Evolutionary conservation across 768 basidiomycete species (phyloP), one percentile per base, ranked within the genome.

Genomic region (Pulveroboletus sp.): DNA sequence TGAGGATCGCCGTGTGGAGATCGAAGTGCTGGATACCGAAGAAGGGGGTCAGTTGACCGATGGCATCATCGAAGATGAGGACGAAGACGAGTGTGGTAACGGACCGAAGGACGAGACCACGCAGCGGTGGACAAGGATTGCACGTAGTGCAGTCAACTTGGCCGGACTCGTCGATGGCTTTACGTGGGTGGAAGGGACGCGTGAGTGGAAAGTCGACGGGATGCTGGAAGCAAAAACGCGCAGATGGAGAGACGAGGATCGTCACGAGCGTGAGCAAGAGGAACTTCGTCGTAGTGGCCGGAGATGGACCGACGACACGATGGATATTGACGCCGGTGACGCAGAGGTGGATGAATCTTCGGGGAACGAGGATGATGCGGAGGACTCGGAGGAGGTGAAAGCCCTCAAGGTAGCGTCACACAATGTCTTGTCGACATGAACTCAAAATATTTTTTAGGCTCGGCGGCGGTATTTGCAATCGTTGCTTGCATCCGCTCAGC

Each of bases 31-130:
- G 40, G 78, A 87, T 44, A 69, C 76, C 45, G 72, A 75, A 10
- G 84, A 89, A 59, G 70, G 64, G 1, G 72, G 69, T 11, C 80
- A 84, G 50, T 60, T 77, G 23, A 81, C 76, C 1, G 90, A 94
- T 58, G 93, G 90, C 3, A 78, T 81, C 52, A 91, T 94, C 50
- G 90, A 92, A 60, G 89, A 90, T 50, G 87, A 85, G 52, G 73
- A 80, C 35, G 80, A 81, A 1, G 79, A 78, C 29, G 73, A 68
- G 14, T 64, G 59, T 19, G 53, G 43, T 17, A 19, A 41, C 14
- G 51, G 49, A 32, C 51, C 31, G 41, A 70, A 41, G 61, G 62
- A 34, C 45, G 72, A 79, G 51, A 73, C 79, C 1, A 69, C 73
- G 19, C 71, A 74, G 49, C 75, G 94, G 12, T 95, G 90, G 90